phyloP scores from a whole-genome alignment of 805 yeast genomes.

The Candida easanensis region DNA sequence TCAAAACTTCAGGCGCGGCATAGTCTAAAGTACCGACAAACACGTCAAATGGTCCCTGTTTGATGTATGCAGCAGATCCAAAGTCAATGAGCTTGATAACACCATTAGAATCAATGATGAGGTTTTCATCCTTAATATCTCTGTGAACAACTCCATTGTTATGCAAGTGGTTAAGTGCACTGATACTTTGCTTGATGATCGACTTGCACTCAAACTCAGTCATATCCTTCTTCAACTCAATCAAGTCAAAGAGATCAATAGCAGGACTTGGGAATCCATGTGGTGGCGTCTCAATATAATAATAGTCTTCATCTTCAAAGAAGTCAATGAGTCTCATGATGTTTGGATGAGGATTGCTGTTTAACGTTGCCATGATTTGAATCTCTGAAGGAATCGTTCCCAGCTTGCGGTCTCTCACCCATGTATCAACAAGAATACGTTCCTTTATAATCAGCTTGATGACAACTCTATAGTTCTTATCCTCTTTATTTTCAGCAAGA shows the following conservation, averaged over 20 bases:
- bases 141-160: constrained; percentile 86
- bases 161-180: constrained; percentile 81
- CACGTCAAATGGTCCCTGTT: constrained; percentile 93
- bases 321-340: constrained; percentile 83
- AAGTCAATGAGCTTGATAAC: constrained; percentile 86
- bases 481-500: constrained; percentile 64
- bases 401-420: constrained; percentile 89
- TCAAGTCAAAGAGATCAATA: constrained; percentile 87
- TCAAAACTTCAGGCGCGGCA: constrained; percentile 94
- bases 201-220: constrained; percentile 73
- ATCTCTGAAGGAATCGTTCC: constrained; percentile 98
- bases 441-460: constrained; percentile 90
- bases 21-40: constrained; percentile 97
- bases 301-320: constrained; percentile 87
- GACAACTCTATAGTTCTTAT: constrained; percentile 64
- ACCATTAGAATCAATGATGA: constrained; percentile 81
- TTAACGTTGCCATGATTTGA: constrained; percentile 83
- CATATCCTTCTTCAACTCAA: constrained; percentile 83
- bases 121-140: constrained; percentile 92
- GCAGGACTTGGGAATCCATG: constrained; percentile 85
- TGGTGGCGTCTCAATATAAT: constrained; percentile 87
- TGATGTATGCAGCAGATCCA: constrained; percentile 90
- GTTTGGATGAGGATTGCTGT: constrained; percentile 78
- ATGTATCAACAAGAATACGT: constrained; percentile 90
- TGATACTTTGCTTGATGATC: constrained; percentile 75